Conservation (phyloP, 805 yeast species). For the Saccharomycopsis malanga region DNA sequence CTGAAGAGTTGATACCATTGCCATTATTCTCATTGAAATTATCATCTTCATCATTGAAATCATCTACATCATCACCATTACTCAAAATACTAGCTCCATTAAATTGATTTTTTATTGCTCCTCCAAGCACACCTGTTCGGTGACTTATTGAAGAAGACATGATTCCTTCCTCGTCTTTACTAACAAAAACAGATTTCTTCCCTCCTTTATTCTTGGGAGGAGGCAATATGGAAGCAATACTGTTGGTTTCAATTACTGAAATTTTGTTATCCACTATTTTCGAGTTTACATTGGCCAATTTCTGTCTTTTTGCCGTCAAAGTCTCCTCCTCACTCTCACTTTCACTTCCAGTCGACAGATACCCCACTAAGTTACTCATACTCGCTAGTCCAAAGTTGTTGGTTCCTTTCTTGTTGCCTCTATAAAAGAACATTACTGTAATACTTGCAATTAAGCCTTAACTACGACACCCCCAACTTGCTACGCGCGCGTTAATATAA, state of each 20-base stretch:
- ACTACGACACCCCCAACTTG: too few species aligned
- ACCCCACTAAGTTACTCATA: background rate
- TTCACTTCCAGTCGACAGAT: background rate
- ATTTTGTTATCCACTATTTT: background rate
- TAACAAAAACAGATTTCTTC: too few species aligned
- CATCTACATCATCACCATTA: constrained; percentile 3
- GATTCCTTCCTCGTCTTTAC: too few species aligned
- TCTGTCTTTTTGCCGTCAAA: constrained; percentile 2
- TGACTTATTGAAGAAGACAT: too few species aligned
- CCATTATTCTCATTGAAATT: background rate
- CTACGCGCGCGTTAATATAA: too few species aligned
- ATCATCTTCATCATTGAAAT: constrained; percentile 5
- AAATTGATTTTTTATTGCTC: constrained; percentile 25
- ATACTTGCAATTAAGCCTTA: background rate
- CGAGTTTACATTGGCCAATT: background rate
- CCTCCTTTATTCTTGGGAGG: background rate
- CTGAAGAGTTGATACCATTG: background rate
- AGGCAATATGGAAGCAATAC: constrained; percentile 2
- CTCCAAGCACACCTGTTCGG: constrained; percentile 22
- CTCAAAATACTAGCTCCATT: constrained; percentile 23
- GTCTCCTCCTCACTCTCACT: constrained; percentile 1
- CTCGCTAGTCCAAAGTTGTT: too few species aligned
- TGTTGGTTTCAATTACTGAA: background rate
- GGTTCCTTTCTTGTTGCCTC: too few species aligned
- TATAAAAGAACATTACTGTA: background rate